Evolutionary conservation across 2,329 filamentous ascomycete species (phyloP).

Genomic region (Dryadomyces quercus-mongolicae): DNA sequence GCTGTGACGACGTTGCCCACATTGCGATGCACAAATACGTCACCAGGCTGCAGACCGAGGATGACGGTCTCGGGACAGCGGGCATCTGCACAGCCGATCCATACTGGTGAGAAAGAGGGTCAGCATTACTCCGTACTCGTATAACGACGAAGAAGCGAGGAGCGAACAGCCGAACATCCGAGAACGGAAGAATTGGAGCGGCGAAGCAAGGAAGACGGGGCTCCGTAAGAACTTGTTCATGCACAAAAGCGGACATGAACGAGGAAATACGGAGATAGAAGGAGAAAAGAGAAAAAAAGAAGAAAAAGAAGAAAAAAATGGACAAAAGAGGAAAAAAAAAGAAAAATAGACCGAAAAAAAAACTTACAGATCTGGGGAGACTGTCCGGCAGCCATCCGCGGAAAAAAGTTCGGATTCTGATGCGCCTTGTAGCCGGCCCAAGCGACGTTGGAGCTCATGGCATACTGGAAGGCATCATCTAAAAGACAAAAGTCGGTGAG

Average conservation of each 20-base stretch:
- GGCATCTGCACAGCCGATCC: conserved; percentile 81
- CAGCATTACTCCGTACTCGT: background rate
- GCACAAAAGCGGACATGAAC: too few species aligned
- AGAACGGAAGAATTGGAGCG: background rate
- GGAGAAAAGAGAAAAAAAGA: background rate
- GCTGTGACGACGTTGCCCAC: conserved; percentile 73
- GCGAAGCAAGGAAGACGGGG: too few species aligned
- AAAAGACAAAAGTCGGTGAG: conserved; percentile 2
- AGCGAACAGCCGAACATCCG: background rate
- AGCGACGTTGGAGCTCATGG: conserved; percentile 55
- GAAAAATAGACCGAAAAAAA: background rate
- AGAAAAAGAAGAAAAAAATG: background rate
- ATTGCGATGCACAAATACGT: conserved; percentile 84
- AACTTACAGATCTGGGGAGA: conserved; percentile 43
- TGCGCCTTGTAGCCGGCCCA: conserved; percentile 56
- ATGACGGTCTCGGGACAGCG: conserved; percentile 76
- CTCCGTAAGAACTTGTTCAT: too few species aligned
- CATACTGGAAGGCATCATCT: conserved; percentile 49
- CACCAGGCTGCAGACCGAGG: conserved; percentile 65
- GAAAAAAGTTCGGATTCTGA: conserved; percentile 60
- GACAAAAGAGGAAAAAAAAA: background rate
- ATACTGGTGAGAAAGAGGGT: conserved; percentile 34
- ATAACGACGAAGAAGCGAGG: background rate
- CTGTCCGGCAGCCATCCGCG: conserved; percentile 54
- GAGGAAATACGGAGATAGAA: background rate